A percentile compares a stretch with the other conserved stretches of the same genome.
Evolutionary conservation across 805 yeast species (phyloP).

Genomic region (Isabelozyma rhagii): DNA sequence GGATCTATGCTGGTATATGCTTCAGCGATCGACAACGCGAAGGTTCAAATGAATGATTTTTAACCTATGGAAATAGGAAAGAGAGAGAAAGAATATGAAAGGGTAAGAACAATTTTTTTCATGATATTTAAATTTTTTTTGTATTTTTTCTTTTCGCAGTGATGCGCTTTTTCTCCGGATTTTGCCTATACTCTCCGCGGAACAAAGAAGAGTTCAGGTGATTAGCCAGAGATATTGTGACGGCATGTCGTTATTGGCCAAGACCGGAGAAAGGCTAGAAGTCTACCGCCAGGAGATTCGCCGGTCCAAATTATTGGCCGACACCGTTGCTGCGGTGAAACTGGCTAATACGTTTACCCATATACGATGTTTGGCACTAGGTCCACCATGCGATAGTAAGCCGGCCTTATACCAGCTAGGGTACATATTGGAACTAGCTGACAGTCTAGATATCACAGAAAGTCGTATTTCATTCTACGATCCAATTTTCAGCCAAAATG

Average conservation of each 20-base stretch:
- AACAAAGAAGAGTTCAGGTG: not conserved
- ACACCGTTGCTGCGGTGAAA: not conserved
- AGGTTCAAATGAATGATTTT: not conserved
- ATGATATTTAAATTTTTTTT: not conserved
- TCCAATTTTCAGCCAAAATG: slow-evolving; percentile 56
- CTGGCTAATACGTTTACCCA: slow-evolving; percentile 6
- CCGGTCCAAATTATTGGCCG: not conserved
- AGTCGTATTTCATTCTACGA: slow-evolving; percentile 52
- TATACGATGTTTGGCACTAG: slow-evolving; percentile 71
- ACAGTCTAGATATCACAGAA: slow-evolving; percentile 10
- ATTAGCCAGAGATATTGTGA: no score
- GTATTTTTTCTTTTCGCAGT: not conserved
- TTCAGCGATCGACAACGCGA: not conserved
- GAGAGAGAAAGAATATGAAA: not conserved
- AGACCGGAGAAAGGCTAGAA: not conserved
- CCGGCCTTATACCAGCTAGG: slow-evolving; percentile 70
- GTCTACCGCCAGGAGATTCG: not conserved
- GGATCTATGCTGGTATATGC: not conserved
- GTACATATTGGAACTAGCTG: slow-evolving; percentile 41
- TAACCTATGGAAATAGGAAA: not conserved
- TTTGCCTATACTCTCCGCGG: not conserved
- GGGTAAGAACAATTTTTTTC: not conserved
- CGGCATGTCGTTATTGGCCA: no score
- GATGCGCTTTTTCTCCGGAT: not conserved
- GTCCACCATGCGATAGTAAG: slow-evolving; percentile 56